These are phyloP conservation scores for Asterionellopsis glacialis DNA, from an alignment of 108 stramenopile species.

Conservation along the genomic window DNA sequence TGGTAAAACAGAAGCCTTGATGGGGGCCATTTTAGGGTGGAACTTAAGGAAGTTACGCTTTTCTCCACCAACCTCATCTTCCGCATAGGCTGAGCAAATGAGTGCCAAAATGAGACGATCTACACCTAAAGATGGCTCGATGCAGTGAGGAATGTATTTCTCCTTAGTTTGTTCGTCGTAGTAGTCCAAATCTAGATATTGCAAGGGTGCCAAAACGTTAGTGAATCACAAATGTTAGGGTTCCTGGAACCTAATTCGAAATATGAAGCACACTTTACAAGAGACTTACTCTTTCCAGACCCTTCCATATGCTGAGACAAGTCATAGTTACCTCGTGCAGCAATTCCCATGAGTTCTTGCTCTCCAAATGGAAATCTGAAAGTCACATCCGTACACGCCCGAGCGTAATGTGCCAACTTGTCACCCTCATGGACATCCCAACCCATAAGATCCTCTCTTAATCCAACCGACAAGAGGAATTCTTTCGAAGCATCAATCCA, in stretches of 20 bases:
- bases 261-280: constrained; percentile 5
- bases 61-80: constrained; percentile 89
- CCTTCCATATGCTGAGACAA: constrained; percentile 87
- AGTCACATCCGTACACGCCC: constrained; percentile 95
- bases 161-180: constrained; percentile 89
- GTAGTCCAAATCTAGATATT: constrained; percentile 74
- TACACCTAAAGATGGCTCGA: constrained; percentile 95
- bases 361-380: constrained; percentile 95
- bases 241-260: neutral
- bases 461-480: constrained; percentile 73
- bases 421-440: constrained; percentile 90
- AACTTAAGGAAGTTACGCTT: constrained; percentile 89
- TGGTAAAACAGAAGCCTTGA: constrained; percentile 93
- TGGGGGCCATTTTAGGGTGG: constrained; percentile 89
- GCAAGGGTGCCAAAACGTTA: neutral
- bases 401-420: constrained; percentile 95
- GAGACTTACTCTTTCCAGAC: constrained; percentile 74
- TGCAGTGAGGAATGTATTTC: constrained; percentile 93
- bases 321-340: constrained; percentile 95
- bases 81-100: constrained; percentile 89
- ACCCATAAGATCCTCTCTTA: constrained; percentile 82
- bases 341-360: constrained; percentile 97
- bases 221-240: constrained; percentile 5
- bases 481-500: constrained; percentile 81
- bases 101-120: constrained; percentile 90